phyloP scores from a whole-genome alignment of 805 yeast genomes.

The Metschnikowia amazonensis region DNA sequence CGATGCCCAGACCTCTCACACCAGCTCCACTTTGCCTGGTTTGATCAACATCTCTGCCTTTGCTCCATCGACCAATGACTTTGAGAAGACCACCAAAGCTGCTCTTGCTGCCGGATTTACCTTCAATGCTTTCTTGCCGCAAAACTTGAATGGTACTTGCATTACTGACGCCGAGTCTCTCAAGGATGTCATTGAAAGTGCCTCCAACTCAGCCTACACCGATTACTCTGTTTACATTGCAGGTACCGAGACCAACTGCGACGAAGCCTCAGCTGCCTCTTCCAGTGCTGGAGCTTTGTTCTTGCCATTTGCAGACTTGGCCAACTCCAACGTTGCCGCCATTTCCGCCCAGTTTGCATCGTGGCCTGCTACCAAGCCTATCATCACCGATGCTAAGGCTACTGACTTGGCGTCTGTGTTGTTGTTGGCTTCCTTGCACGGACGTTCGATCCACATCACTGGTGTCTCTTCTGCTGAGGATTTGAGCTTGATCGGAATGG shows the following conservation, averaged over 20 bases:
- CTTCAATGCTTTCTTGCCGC: slow-evolving; percentile 75
- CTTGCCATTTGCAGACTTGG: slow-evolving; percentile 73
- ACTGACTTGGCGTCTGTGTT: slow-evolving; percentile 91
- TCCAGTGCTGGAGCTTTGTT: slow-evolving; percentile 71
- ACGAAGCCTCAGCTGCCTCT: slow-evolving; percentile 58
- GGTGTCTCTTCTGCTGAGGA: slow-evolving; percentile 80
- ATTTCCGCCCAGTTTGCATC: slow-evolving; percentile 73
- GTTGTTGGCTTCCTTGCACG: slow-evolving; percentile 82
- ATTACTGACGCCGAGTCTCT: slow-evolving; percentile 65
- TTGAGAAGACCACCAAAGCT: slow-evolving; percentile 64
- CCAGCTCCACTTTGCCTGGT: slow-evolving; percentile 80
- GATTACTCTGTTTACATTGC: slow-evolving; percentile 83
- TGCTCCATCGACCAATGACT: slow-evolving; percentile 66
- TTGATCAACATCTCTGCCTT: slow-evolving; percentile 77
- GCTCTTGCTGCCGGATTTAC: slow-evolving; percentile 87
- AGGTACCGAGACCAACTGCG: slow-evolving; percentile 68
- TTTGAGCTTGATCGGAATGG: slow-evolving; percentile 75
- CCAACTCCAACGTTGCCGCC: slow-evolving; percentile 66
- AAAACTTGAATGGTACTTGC: slow-evolving; percentile 57
- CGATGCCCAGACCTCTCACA: slow-evolving; percentile 90
- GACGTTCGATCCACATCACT: slow-evolving; percentile 81
- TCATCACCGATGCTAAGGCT: slow-evolving; percentile 87
- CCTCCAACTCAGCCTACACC: slow-evolving; percentile 62
- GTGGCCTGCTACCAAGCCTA: slow-evolving; percentile 84
- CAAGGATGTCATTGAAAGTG: slow-evolving; percentile 56